Conservation (phyloP, 2,329 filamentous ascomycete species). For the Blastomyces parvus region DNA sequence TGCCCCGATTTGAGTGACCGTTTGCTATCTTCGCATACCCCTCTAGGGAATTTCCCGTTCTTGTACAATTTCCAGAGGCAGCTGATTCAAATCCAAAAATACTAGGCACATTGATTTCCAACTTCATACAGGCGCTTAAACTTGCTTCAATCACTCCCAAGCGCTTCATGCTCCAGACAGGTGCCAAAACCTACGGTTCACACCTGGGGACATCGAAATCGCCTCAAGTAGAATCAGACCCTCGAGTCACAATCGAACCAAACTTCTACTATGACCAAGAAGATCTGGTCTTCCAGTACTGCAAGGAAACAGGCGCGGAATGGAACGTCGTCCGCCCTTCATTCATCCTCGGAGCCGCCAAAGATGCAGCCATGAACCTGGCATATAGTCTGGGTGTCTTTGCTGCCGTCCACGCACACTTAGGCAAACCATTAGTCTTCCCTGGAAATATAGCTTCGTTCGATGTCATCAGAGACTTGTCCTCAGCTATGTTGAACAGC, state of each 20-base stretch:
- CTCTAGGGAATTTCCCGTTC: not conserved
- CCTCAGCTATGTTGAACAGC: constrained; percentile 19
- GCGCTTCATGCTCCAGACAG: constrained; percentile 40
- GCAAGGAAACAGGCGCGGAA: constrained; percentile 15
- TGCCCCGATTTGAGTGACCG: not conserved
- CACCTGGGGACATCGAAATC: constrained; percentile 20
- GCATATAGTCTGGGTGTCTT: constrained; percentile 20
- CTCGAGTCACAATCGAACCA: constrained; percentile 17
- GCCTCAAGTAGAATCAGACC: constrained; percentile 22
- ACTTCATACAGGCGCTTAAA: constrained; percentile 40
- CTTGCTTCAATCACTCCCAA: constrained; percentile 36
- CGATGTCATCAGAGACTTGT: constrained; percentile 17
- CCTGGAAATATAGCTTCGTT: constrained; percentile 19
- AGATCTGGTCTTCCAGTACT: constrained; percentile 19
- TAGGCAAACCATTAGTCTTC: constrained; percentile 17
- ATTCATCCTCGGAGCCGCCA: constrained; percentile 22
- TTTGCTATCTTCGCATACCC: not conserved
- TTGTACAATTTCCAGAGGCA: not conserved
- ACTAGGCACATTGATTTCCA: constrained; percentile 32
- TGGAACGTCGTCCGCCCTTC: constrained; percentile 23
- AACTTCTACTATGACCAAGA: constrained; percentile 26
- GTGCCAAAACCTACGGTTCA: constrained; percentile 21
- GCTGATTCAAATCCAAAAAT: not conserved
- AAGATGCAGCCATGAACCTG: constrained; percentile 21
- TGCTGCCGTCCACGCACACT: constrained; percentile 18